Evolutionary conservation across 2,329 filamentous ascomycete genomes (phyloP).

Genomic region (Phaeoacremonium minimum): DNA sequence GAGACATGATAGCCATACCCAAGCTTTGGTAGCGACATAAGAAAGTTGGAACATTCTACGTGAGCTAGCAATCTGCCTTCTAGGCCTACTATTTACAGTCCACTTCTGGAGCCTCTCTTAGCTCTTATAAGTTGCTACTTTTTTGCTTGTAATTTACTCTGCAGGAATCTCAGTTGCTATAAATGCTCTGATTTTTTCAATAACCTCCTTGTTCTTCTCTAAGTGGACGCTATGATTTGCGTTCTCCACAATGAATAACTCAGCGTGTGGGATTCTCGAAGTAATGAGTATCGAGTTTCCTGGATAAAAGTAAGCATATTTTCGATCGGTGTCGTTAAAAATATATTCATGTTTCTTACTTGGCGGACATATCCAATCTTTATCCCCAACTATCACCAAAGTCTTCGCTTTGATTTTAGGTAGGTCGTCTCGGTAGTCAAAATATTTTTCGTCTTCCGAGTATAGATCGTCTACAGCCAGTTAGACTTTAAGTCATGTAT

Average conservation of each 20-base stretch:
- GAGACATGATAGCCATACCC: no score
- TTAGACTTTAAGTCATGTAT: neutral
- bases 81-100: no score
- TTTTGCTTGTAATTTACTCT: no score
- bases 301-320: slow-evolving; percentile 5
- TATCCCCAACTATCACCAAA: slow-evolving; percentile 28
- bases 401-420: slow-evolving; percentile 24
- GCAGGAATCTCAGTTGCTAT: slow-evolving; percentile 2
- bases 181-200: slow-evolving; percentile 16
- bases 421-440: slow-evolving; percentile 27
- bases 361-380: slow-evolving; percentile 34
- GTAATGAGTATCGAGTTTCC: slow-evolving; percentile 25
- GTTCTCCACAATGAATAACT: slow-evolving; percentile 19
- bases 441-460: slow-evolving; percentile 27
- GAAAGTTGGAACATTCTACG: no score
- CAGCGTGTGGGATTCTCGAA: slow-evolving; percentile 16
- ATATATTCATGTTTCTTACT: slow-evolving; percentile 12
- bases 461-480: slow-evolving; percentile 24
- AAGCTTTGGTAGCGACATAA: no score
- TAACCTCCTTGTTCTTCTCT: slow-evolving; percentile 24
- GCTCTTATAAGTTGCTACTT: no score
- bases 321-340: neutral
- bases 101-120: no score
- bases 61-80: no score
- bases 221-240: slow-evolving; percentile 31